Conservation (phyloP, 2,329 filamentous ascomycete genomes). For the Trichophyton mentagrophytes region DNA sequence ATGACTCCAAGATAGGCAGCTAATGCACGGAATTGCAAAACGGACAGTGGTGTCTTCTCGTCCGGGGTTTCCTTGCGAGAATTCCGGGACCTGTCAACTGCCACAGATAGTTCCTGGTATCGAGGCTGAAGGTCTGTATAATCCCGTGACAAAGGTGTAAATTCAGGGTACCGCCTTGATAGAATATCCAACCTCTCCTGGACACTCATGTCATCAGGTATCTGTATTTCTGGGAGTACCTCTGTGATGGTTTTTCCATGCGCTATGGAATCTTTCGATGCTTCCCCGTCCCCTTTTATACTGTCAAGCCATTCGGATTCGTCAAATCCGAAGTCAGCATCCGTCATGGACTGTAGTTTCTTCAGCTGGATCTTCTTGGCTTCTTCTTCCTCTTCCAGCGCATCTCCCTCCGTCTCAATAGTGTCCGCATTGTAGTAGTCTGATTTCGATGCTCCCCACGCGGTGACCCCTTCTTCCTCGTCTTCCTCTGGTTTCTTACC, state of each 20-base stretch:
- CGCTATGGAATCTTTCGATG: constrained; percentile 37
- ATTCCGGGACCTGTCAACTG: constrained; percentile 42
- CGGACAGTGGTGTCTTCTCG: constrained; percentile 36
- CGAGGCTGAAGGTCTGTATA: constrained; percentile 55
- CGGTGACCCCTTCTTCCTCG: constrained; percentile 48
- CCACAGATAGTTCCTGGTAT: constrained; percentile 46
- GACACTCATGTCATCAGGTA: constrained; percentile 63
- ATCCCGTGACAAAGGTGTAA: constrained; percentile 73
- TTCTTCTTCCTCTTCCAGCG: constrained; percentile 83
- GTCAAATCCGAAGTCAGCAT: constrained; percentile 88
- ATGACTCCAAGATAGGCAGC: constrained; percentile 77
- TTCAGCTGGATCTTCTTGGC: constrained; percentile 81
- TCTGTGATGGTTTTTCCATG: constrained; percentile 59
- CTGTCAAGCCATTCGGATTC: constrained; percentile 68
- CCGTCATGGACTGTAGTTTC: constrained; percentile 75
- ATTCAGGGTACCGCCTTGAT: constrained; percentile 76
- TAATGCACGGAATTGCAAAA: constrained; percentile 65
- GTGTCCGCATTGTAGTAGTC: constrained; percentile 88
- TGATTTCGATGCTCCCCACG: constrained; percentile 76
- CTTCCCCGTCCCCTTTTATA: constrained; percentile 37
- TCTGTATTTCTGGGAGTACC: constrained; percentile 68
- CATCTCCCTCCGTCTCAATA: constrained; percentile 58
- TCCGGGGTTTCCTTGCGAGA: constrained; percentile 27
- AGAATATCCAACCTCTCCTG: constrained; percentile 66
- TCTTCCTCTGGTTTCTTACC: constrained; percentile 44